Conservation (phyloP, 106 monocot species). For the Vanilla planifolia region DNA sequence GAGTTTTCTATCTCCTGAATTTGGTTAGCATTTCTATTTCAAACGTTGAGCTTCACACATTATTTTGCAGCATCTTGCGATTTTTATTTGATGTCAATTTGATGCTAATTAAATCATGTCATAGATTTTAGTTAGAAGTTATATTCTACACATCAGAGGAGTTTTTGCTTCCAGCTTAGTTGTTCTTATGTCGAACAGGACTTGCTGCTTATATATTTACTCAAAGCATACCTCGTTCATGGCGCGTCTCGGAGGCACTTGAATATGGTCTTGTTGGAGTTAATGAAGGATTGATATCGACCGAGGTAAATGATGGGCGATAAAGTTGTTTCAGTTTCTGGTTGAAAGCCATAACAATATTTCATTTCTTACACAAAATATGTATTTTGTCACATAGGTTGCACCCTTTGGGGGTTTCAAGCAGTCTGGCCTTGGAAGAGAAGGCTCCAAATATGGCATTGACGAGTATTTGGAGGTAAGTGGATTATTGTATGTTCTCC, state of each 20-base stretch:
- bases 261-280: slow-evolving; percentile 95
- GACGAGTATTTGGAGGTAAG: slow-evolving; percentile 89
- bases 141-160: too few species aligned
- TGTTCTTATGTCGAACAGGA: too few species aligned
- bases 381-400: slow-evolving; percentile 33
- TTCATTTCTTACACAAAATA: too few species aligned
- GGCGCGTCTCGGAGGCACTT: slow-evolving; percentile 94
- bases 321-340: background rate
- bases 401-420: slow-evolving; percentile 98
- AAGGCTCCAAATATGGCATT: slow-evolving; percentile 98
- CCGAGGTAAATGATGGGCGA: slow-evolving; percentile 43
- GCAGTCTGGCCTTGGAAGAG: slow-evolving; percentile 95
- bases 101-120: too few species aligned
- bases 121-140: too few species aligned
- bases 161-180: too few species aligned
- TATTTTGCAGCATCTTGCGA: too few species aligned
- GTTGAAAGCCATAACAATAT: background rate
- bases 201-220: slow-evolving; percentile 91
- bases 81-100: too few species aligned
- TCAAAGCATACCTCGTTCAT: slow-evolving; percentile 72
- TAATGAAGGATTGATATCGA: slow-evolving; percentile 89
- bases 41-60: too few species aligned
- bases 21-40: too few species aligned
- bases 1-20: too few species aligned
- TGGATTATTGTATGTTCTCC: background rate